Evolutionary conservation across 2,329 filamentous ascomycete species (phyloP).

Genomic region (Cercospora beticola): DNA sequence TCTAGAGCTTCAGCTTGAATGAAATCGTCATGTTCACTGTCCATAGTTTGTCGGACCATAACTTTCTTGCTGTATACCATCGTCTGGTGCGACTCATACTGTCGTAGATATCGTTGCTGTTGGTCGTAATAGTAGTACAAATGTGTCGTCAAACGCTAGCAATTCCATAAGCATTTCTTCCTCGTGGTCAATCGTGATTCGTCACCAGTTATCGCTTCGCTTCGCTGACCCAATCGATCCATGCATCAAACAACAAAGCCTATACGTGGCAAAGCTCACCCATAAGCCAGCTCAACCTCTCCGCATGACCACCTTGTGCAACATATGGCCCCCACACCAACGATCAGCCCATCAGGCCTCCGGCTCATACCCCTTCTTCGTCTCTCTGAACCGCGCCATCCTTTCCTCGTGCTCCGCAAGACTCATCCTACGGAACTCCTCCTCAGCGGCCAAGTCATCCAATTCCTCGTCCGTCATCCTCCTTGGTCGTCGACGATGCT

Average conservation of each 20-base stretch:
- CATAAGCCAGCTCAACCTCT: neutral
- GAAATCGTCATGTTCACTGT: too few species aligned
- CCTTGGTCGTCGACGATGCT: constrained; percentile 1
- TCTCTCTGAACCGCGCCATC: constrained; percentile 3
- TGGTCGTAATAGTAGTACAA: neutral
- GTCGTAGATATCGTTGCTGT: too few species aligned
- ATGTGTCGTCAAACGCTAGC: neutral
- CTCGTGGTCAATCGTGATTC: neutral
- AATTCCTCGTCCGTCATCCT: constrained; percentile 8
- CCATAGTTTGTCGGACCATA: too few species aligned
- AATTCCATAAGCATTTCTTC: neutral
- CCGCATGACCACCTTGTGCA: neutral
- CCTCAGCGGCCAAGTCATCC: constrained; percentile 4
- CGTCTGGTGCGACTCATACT: too few species aligned
- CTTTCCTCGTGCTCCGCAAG: constrained; percentile 2
- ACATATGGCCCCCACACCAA: neutral
- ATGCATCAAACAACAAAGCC: neutral
- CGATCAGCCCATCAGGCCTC: neutral
- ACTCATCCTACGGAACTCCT: neutral
- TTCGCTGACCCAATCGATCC: neutral
- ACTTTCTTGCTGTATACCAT: too few species aligned
- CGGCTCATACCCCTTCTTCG: constrained; percentile 6
- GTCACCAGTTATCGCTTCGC: neutral
- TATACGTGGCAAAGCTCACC: neutral
- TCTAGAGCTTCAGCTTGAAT: too few species aligned